Evolutionary conservation across 2,329 filamentous ascomycete genomes (phyloP).

Genomic region (Hymenoscyphus infarciens): DNA sequence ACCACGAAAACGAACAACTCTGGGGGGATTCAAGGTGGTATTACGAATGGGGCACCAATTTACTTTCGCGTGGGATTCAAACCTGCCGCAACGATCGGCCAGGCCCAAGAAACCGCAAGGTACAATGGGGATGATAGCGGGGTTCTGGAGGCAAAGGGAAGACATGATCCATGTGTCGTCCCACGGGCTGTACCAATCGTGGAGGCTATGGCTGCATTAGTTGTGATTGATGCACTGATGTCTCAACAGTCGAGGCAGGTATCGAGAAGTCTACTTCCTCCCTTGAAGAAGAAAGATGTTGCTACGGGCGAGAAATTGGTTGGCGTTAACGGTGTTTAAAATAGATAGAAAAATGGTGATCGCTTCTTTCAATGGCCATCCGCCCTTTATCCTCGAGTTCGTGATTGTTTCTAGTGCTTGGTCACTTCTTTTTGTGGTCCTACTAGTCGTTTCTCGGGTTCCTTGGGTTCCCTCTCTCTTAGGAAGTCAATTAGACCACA

Average conservation of each 20-base stretch:
- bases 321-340: conserved; percentile 1
- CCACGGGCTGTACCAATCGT: conserved; percentile 77
- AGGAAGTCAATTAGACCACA: no score
- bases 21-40: conserved; percentile 13
- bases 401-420: no score
- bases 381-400: no score
- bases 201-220: conserved; percentile 86
- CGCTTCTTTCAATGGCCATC: no score
- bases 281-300: conserved; percentile 32
- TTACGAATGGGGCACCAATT: conserved; percentile 58
- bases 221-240: conserved; percentile 82
- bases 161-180: conserved; percentile 92
- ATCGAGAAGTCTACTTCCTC: conserved; percentile 44
- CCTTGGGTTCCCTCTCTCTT: no score
- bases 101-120: conserved; percentile 77
- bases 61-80: conserved; percentile 97
- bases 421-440: no score
- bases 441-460: no score
- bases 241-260: conserved; percentile 66
- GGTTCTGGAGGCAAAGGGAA: conserved; percentile 81
- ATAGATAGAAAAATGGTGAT: not conserved
- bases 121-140: conserved; percentile 72
- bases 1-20: conserved; percentile 71
- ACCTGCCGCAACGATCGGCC: conserved; percentile 87
- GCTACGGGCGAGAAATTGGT: not conserved